phyloP scores from a whole-genome alignment of 805 yeast species.

The Metschnikowia corniflorae region DNA sequence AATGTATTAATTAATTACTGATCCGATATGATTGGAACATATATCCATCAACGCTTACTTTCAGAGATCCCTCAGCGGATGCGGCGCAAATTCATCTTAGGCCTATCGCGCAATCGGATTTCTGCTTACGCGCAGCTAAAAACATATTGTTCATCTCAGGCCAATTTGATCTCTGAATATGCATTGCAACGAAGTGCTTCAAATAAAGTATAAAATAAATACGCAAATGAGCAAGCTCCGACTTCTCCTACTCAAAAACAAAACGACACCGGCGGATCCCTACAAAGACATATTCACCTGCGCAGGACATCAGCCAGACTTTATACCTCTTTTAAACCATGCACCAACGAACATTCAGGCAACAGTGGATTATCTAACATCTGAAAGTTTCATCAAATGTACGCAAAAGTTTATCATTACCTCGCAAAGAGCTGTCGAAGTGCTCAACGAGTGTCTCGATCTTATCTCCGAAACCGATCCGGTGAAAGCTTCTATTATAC shows the following conservation, averaged over 20 bases:
- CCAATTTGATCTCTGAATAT: background rate
- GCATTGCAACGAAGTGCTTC: background rate
- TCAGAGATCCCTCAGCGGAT: no score
- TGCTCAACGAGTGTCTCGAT: constrained; percentile 48
- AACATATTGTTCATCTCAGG: background rate
- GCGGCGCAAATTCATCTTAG: no score
- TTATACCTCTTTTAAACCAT: constrained; percentile 75
- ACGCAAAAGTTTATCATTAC: constrained; percentile 68
- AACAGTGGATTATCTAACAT: constrained; percentile 43
- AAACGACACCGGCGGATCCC: constrained; percentile 64
- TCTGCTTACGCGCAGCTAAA: constrained; percentile 1
- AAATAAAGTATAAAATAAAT: background rate
- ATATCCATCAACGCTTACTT: no score
- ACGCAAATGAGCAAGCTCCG: constrained; percentile 10
- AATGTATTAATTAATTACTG: background rate
- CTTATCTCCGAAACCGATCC: constrained; percentile 18
- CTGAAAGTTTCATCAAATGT: constrained; percentile 37
- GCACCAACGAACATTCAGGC: constrained; percentile 46
- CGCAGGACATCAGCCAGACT: constrained; percentile 43
- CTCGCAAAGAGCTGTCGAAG: constrained; percentile 89
- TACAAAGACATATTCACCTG: constrained; percentile 46
- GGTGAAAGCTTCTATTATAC: constrained; percentile 21
- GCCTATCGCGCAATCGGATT: constrained; percentile 6
- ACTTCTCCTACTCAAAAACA: constrained; percentile 64
- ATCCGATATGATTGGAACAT: background rate